Base-by-base conservation (phyloP, 23 red algal genomes). In the Gracilaria domingensis region DNA sequence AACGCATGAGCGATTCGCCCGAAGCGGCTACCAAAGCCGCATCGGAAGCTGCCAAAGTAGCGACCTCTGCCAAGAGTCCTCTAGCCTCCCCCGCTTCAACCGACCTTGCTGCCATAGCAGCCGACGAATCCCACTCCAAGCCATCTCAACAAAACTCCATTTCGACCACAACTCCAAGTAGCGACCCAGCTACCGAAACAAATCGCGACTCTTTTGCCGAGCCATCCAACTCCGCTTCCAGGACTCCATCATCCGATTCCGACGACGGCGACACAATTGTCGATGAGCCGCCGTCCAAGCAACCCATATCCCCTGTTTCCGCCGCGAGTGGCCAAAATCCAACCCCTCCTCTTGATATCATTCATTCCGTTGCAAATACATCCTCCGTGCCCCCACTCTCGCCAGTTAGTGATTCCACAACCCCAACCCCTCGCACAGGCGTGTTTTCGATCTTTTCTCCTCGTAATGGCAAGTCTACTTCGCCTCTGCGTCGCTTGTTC, bases 351-450 rank as follows among this genome's bases (percentile, higher is more conserved):
- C 37, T 75, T 37, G 62, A 87, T 62, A 53, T 87, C 44, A 87
- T 87, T 74, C 84, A 87, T 30, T 87, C 84, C 21, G 84, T 87
- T 69, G 34, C 81, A 12, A 65, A 65, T 66, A 34, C 57, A 32
- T 32, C 81, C 59, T 7, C 79, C 18, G 53, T 66, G 53, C 59
- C 79, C 44, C 82, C 84, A 23, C 36, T 74, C 38, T 73, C 84
- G 9, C 47, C 82, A 23, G 13, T 74, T 57, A 20, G 33, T 47
- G 59, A 65, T 36, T 28, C 44, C 69, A 30, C 67, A 8, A 4
- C 84, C 4, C 25, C 67, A 0, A 58, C 84, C 45, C 71, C 84
- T 55, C 84, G 55, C 42, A 75, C 84, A 12, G 45, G 72, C 72
- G 12, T 45, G 39, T 77, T 77, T 30, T 45, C 72, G 38, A 77